Conservation (phyloP, 2,329 filamentous ascomycete genomes). For the Cercospora sesami region DNA sequence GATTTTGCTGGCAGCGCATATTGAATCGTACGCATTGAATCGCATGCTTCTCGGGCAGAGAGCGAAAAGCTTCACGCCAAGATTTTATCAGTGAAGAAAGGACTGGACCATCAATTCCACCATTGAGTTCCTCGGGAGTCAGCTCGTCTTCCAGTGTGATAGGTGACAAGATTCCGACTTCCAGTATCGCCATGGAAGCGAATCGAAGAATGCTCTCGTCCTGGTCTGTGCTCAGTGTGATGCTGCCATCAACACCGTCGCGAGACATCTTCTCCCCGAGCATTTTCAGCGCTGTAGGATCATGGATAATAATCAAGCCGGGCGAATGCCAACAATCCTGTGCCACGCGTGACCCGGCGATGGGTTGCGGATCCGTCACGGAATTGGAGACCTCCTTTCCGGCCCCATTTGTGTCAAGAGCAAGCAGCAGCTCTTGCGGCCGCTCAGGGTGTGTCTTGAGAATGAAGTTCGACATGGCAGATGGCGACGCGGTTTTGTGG, state of each 20-base stretch:
- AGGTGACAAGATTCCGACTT: background rate
- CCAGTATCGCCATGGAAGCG: background rate
- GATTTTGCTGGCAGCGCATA: background rate
- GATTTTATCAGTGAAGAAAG: background rate
- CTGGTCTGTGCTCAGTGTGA: background rate
- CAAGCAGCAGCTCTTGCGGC: background rate
- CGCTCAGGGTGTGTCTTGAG: background rate
- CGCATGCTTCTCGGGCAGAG: background rate
- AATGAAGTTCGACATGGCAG: background rate
- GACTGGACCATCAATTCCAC: background rate
- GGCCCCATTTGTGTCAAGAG: background rate
- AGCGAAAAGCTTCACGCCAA: background rate
- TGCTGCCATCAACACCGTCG: background rate
- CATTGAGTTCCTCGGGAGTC: background rate
- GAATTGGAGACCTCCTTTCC: background rate
- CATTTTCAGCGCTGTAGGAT: background rate
- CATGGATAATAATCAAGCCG: background rate
- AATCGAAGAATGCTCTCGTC: background rate
- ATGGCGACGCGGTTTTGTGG: background rate
- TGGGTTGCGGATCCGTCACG: background rate
- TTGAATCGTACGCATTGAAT: background rate
- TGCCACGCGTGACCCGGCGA: background rate
- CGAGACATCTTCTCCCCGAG: background rate
- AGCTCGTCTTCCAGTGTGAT: background rate
- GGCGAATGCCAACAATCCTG: background rate